phyloP scores from a whole-genome alignment of 108 stramenopile genomes.

The Bacterosira constricta region DNA sequence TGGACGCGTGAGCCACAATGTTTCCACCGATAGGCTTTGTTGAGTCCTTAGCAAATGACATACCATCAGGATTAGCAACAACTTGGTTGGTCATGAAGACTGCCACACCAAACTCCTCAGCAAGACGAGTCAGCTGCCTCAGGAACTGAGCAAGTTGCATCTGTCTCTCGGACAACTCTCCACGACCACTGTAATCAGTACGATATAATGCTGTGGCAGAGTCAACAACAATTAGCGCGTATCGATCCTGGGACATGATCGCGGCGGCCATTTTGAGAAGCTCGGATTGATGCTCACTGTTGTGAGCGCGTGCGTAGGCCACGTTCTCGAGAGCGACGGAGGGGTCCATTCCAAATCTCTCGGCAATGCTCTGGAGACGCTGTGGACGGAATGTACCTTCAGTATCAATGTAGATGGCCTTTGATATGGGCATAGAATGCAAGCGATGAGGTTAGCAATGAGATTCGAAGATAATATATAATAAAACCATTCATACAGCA shows the following conservation, averaged over 20 bases:
- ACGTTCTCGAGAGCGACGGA: slow-evolving; percentile 97
- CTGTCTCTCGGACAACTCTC: slow-evolving; percentile 96
- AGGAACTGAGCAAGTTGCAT: slow-evolving; percentile 98
- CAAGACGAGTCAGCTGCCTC: slow-evolving; percentile 95
- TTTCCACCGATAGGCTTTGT: slow-evolving; percentile 99
- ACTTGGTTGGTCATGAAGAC: slow-evolving; percentile 99
- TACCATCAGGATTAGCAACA: slow-evolving; percentile 97
- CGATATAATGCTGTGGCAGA: slow-evolving; percentile 98
- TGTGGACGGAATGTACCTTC: slow-evolving; percentile 99
- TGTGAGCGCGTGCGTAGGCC: slow-evolving; percentile 98
- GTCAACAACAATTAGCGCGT: slow-evolving; percentile 97
- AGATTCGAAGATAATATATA: background rate
- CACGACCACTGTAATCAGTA: slow-evolving; percentile 99
- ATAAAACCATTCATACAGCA: background rate
- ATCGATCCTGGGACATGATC: slow-evolving; percentile 98
- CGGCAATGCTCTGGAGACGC: slow-evolving; percentile 96
- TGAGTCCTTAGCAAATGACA: slow-evolving; percentile 97
- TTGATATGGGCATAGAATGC: slow-evolving; percentile 16
- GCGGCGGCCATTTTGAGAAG: slow-evolving; percentile 96
- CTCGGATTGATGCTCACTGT: slow-evolving; percentile 99
- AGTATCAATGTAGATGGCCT: slow-evolving; percentile 99
- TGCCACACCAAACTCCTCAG: slow-evolving; percentile 99
- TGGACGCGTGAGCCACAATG: slow-evolving; percentile 99
- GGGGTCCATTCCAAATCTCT: slow-evolving; percentile 96
- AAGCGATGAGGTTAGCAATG: background rate